Evolutionary conservation across 176 grass and related monocot genomes (phyloP).

Genomic region (Zoysia japonica): DNA sequence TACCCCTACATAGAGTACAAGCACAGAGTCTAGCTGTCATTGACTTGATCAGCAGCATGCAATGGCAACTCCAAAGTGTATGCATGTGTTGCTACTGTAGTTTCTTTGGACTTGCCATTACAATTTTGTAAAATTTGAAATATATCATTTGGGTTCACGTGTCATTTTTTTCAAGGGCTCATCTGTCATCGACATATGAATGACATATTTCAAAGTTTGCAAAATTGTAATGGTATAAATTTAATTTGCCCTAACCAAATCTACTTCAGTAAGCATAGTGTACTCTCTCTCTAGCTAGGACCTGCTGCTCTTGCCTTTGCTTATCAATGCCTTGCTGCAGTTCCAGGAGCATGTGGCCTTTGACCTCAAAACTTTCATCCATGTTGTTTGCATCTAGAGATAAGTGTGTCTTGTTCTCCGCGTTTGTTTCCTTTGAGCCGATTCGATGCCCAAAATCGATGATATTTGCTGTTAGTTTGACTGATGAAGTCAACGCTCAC

Average conservation of each 20-base stretch:
- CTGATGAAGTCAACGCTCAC: background rate
- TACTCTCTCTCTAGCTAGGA: constrained; percentile 8
- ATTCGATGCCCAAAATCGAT: background rate
- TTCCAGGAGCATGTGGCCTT: constrained; percentile 22
- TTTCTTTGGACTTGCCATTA: constrained; percentile 34
- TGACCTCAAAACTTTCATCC: background rate
- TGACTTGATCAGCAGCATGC: constrained; percentile 41
- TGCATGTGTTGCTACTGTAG: constrained; percentile 15
- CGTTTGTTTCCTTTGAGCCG: background rate
- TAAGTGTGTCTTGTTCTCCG: background rate
- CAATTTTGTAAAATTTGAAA: no score
- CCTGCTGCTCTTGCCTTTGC: constrained; percentile 47
- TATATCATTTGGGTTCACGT: no score
- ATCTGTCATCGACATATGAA: no score
- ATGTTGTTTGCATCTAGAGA: background rate
- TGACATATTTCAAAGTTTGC: no score
- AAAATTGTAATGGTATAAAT: no score
- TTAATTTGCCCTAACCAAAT: constrained; percentile 48
- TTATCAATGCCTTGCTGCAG: constrained; percentile 54
- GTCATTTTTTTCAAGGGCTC: no score
- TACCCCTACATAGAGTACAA: background rate
- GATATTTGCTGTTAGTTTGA: constrained; percentile 21
- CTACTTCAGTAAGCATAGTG: background rate
- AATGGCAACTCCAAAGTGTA: background rate
- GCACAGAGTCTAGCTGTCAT: background rate